Evolutionary conservation across 176 grass and related monocot species (phyloP), one percentile per base, ranked within the genome.

Genomic region (Lolium perenne): DNA sequence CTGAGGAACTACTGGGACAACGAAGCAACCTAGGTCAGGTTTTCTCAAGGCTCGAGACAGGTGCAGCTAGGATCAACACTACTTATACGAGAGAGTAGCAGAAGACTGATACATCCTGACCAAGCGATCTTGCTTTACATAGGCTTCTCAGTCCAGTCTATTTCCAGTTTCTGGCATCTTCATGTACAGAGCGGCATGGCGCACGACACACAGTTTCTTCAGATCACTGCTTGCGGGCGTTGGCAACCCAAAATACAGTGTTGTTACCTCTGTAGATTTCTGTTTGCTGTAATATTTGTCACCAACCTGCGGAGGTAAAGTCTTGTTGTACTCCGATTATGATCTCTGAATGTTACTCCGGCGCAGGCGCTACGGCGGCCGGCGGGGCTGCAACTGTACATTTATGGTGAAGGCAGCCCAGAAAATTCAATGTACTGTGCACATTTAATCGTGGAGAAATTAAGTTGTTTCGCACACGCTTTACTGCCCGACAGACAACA

Each of bases 1-100:
- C 60, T 96, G 63, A 86, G 94, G 86, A 99, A 96, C 83, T 99
- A 90, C 81, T 93, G 97, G 94, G 97, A 94, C 70, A 93, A 94
- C 7, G 90, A 94, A 53, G 18, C 81, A n/a, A 68, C 81, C 46
- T 94, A 89, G 71, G 53, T 16, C 22, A 5, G 17, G 2, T 45
- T 10, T n/a, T 17, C 46, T 75, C 29, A 20, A n/a, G 71, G 23
- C 41, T 26, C 8, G 73, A 43, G 38, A 14, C 50, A 32, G 38
- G 38, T 8, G 4, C 20, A 6, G 4, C 60, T 61, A 17, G 83
- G 22, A 81, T 10, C 50, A 69, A 4, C 10, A 67, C 8, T 60
- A 26, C 23, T 71, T 54, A 23, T n/a, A 75, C 7, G 60, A 10
- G 57, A 67, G 56, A 49, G 18, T 10, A 57, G 20, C 25, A 76